These are phyloP conservation scores for Tolypocladium endophyticum DNA, from an alignment of 2,329 filamentous ascomycete genomes.

Conservation along the genomic window DNA sequence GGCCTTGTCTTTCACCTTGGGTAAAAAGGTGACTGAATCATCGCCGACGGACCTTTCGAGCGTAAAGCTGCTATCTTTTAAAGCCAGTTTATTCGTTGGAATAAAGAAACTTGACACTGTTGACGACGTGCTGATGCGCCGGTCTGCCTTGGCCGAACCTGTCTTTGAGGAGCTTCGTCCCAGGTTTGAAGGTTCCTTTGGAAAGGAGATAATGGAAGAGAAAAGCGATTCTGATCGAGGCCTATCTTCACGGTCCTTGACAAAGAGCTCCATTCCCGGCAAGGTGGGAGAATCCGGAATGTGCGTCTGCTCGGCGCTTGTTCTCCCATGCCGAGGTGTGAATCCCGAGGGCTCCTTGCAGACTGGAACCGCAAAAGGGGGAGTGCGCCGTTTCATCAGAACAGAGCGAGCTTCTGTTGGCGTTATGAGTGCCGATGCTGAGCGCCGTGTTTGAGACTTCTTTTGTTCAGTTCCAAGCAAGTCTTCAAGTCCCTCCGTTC, in stretches of 20 bases:
- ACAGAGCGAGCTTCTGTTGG: not conserved
- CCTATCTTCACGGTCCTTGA: not conserved
- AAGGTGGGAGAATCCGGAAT: constrained; percentile 3
- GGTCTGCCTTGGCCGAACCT: not conserved
- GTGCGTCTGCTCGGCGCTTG: not conserved
- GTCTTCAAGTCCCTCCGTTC: not conserved
- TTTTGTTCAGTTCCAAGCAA: not conserved
- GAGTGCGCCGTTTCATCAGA: not conserved
- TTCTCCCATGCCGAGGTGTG: not conserved
- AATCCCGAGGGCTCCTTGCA: not conserved
- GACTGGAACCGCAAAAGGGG: not conserved
- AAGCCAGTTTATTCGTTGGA: not conserved
- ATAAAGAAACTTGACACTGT: not conserved
- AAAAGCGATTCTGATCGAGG: not conserved
- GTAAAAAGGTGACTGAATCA: constrained; percentile 11
- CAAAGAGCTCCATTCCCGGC: not conserved
- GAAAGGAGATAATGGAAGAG: not conserved
- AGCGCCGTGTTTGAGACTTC: not conserved
- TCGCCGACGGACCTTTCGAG: constrained; percentile 10
- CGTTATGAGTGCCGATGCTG: not conserved
- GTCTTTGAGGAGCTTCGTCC: not conserved
- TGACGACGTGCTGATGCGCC: not conserved
- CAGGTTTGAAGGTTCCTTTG: no score
- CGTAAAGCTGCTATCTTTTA: constrained; percentile 10
- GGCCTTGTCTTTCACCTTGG: constrained; percentile 1